Conservation (phyloP, 345 rosid genomes). For the Eucalyptus marginata region DNA sequence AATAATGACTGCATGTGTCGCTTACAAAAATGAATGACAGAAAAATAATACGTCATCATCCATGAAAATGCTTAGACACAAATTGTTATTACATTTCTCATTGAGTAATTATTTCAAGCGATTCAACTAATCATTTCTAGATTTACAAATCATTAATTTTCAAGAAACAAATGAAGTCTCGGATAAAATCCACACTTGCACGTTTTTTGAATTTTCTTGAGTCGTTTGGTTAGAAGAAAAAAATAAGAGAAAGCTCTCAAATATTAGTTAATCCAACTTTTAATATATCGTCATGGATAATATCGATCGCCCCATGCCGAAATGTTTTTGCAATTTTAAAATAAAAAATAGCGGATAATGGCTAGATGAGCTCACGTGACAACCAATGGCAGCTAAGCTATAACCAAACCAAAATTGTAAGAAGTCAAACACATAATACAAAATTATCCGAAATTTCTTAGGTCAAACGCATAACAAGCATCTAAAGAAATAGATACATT, state of each 20-base stretch:
- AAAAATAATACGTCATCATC: neutral
- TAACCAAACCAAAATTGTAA: neutral
- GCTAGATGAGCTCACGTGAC: neutral
- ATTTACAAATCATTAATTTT: too few relatives aligned
- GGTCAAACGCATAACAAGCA: neutral
- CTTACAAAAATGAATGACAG: rapidly evolving
- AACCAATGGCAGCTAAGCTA: neutral
- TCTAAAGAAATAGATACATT: neutral
- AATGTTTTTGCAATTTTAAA: neutral
- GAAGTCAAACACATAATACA: neutral
- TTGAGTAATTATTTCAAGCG: neutral
- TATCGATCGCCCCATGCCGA: rapidly evolving
- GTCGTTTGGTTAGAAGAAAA: neutral
- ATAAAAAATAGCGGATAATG: too few relatives aligned
- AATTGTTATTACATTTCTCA: too few relatives aligned
- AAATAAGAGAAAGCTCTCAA: neutral
- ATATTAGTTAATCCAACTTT: neutral
- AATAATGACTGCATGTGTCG: rapidly evolving
- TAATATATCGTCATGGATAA: rapidly evolving
- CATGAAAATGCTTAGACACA: rapidly evolving
- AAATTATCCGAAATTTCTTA: neutral
- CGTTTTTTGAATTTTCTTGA: too few relatives aligned
- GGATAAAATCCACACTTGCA: neutral
- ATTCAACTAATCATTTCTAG: rapidly evolving
- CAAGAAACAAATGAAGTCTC: neutral